phyloP scores from a whole-genome alignment of 2,329 filamentous ascomycete species.

The Hypoxylon sp. region DNA sequence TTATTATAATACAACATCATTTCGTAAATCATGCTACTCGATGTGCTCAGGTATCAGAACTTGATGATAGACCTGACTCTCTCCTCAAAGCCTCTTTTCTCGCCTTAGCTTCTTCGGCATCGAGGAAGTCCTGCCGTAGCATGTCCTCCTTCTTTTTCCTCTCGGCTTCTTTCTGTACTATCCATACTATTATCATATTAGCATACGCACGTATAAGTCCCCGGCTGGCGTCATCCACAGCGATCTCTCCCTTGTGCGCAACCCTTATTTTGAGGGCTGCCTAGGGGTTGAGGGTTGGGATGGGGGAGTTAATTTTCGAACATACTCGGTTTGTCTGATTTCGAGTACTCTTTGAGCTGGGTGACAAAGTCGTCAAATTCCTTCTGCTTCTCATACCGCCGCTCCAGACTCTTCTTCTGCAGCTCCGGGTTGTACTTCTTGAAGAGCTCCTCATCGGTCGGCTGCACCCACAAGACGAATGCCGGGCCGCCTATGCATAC shows the following conservation, averaged over 20 bases:
- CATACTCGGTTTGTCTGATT: constrained; percentile 92
- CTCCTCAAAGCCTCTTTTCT: constrained; percentile 61
- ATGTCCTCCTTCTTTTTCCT: constrained; percentile 55
- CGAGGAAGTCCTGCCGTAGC: constrained; percentile 54
- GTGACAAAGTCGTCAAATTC: constrained; percentile 92
- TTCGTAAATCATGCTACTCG: constrained; percentile 2
- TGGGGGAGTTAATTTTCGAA: constrained; percentile 38
- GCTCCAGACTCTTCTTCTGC: constrained; percentile 88
- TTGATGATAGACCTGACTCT: constrained; percentile 51
- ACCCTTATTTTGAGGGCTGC: not conserved
- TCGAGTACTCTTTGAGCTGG: constrained; percentile 88
- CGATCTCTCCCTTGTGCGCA: not conserved
- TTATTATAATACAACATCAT: constrained; percentile 31
- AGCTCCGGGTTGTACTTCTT: constrained; percentile 94
- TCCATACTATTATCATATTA: constrained; percentile 59
- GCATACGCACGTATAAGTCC: not conserved
- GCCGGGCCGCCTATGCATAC: constrained; percentile 88
- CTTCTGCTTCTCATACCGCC: constrained; percentile 79
- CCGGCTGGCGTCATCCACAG: not conserved
- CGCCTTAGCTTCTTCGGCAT: constrained; percentile 57
- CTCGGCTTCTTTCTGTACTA: constrained; percentile 59
- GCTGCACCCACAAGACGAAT: constrained; percentile 82
- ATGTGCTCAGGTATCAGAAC: constrained; percentile 20
- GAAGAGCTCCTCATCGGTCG: constrained; percentile 93
- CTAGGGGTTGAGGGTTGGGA: not conserved